Evolutionary conservation across 2,329 filamentous ascomycete genomes (phyloP), one percentile per base, ranked within the genome.

Genomic region (Colletotrichum filicis): DNA sequence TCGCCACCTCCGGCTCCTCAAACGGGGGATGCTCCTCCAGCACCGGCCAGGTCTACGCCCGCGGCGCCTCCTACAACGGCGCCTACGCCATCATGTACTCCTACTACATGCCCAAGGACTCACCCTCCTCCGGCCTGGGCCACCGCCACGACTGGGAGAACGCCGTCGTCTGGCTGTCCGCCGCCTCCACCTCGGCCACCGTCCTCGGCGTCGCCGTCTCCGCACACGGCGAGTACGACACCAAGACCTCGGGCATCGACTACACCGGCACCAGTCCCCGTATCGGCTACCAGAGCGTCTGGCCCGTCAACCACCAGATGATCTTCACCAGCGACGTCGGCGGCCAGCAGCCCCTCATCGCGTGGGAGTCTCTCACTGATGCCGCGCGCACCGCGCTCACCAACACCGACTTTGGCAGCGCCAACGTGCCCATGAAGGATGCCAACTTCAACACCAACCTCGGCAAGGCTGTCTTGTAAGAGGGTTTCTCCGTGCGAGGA

Each of bases 61-160:
- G 82, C 22, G 78, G 74, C 52, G 75, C 62, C 6, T 59, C 70
- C 67, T 77, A 79, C 68, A 78, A 78, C 58, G 77, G 76, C 64
- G 74, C 74, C 56, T 80, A 77, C 66, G 80, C 74, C 72, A 77
- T 81, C 64, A 80, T 82, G 80, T 82, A 82, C 74, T 74, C 77
- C 22, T 81, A 78, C 78, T 85, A 84, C 75, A 80, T 84, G 77
- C 83, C 83, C 61, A 85, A 85, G 77, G 84, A 85, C 63, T 78
- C 80, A 52, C 82, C 83, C 1, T 81, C 78, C 0, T 49, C 71
- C 6, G 81, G 81, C 6, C 72, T 81, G 4, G 82, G 80, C 53
- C 82, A 83, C 76, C 80, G 81, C 16, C 80, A 83, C 77, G 81
- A 83, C 72, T 83, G 81, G 81, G 82, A 83, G 75, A 75, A 74